phyloP scores from a whole-genome alignment of 1,284 basidiomycete genomes.

The Hymenochaete sp. region DNA sequence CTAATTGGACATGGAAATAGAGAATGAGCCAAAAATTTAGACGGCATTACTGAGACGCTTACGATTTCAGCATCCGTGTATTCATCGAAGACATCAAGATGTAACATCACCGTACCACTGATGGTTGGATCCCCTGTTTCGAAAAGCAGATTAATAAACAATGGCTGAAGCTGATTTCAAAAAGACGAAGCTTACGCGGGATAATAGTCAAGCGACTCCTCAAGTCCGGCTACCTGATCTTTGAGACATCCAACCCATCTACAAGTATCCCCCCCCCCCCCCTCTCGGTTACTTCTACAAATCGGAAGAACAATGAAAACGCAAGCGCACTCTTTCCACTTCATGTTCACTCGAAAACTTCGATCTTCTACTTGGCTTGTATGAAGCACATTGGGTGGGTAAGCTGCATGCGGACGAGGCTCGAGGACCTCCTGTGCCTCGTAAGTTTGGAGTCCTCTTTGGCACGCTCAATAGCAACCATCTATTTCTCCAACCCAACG shows the following conservation, averaged over 20 bases:
- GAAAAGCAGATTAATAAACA: slow-evolving; percentile 4
- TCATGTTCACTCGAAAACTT: slow-evolving; percentile 81
- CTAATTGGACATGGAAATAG: too few species aligned
- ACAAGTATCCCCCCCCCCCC: slow-evolving; percentile 80
- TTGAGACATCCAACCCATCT: slow-evolving; percentile 82
- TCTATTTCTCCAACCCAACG: slow-evolving; percentile 84
- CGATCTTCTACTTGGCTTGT: slow-evolving; percentile 69
- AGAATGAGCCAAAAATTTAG: too few species aligned
- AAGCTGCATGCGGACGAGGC: slow-evolving; percentile 84
- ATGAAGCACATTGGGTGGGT: slow-evolving; percentile 82
- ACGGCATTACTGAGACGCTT: slow-evolving; percentile 23
- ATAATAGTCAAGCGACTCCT: slow-evolving; percentile 86
- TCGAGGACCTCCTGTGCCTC: slow-evolving; percentile 80
- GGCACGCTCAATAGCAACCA: slow-evolving; percentile 90
- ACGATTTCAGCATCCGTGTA: slow-evolving; percentile 84
- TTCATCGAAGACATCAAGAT: slow-evolving; percentile 86
- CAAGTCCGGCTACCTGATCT: slow-evolving; percentile 83
- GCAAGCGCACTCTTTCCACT: slow-evolving; percentile 83
- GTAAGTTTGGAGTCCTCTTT: slow-evolving; percentile 82
- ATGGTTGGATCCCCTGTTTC: slow-evolving; percentile 79
- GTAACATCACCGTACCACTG: slow-evolving; percentile 78
- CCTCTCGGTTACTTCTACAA: slow-evolving; percentile 81
- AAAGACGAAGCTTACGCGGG: slow-evolving; percentile 51
- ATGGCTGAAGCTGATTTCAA: too few species aligned
- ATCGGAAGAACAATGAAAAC: slow-evolving; percentile 91